Evolutionary conservation across 768 basidiomycete species (phyloP).

Genomic region (Tylopilus subfusipes): DNA sequence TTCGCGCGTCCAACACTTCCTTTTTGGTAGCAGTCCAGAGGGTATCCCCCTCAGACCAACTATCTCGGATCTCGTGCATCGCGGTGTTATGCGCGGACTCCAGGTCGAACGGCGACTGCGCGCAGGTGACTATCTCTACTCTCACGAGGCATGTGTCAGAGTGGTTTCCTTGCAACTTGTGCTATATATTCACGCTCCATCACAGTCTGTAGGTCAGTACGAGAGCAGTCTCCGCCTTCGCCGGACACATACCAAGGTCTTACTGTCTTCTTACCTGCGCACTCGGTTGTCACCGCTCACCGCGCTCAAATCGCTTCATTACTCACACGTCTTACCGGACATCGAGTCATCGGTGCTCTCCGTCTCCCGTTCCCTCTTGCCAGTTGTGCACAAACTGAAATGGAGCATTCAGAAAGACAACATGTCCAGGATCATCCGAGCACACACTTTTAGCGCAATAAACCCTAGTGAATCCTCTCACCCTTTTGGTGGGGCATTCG

Average conservation of each 20-base stretch:
- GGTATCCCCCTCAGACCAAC: conserved; percentile 62
- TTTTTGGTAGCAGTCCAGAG: conserved; percentile 56
- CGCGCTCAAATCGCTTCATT: conserved; percentile 45
- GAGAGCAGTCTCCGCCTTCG: conserved; percentile 53
- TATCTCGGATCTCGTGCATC: conserved; percentile 60
- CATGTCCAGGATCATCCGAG: conserved; percentile 55
- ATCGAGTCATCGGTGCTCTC: conserved; percentile 54
- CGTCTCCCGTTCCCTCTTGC: conserved; percentile 59
- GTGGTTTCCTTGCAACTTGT: background rate
- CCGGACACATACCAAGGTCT: conserved; percentile 48
- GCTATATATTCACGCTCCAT: conserved; percentile 5
- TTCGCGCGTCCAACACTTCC: conserved; percentile 60
- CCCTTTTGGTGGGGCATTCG: conserved; percentile 37
- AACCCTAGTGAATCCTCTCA: conserved; percentile 12
- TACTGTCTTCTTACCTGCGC: conserved; percentile 54
- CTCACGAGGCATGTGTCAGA: conserved; percentile 43
- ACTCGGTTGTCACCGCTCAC: conserved; percentile 39
- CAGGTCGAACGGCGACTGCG: conserved; percentile 66
- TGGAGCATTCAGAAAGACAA: conserved; percentile 67
- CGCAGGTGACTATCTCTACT: conserved; percentile 62
- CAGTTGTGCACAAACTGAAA: conserved; percentile 63
- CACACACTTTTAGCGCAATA: conserved; percentile 33
- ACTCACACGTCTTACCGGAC: conserved; percentile 57
- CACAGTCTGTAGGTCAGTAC: conserved; percentile 65
- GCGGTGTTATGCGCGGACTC: conserved; percentile 67